These are phyloP conservation scores for Emmonsiellopsis sp. DNA, from an alignment of 2,329 filamentous ascomycete genomes.

Conservation along the genomic window DNA sequence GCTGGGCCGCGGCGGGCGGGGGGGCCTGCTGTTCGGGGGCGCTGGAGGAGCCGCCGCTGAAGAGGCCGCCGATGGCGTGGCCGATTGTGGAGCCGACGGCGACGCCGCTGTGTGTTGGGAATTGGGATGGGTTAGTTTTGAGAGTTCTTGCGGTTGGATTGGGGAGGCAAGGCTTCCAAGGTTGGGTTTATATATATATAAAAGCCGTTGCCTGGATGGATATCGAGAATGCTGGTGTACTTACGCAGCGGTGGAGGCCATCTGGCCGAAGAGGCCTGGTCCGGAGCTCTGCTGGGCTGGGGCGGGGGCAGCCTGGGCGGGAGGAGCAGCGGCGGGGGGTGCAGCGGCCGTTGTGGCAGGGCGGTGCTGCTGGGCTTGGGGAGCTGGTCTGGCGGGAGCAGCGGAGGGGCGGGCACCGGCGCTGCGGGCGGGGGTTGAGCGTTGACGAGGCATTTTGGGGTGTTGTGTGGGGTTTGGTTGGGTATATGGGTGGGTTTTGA, in stretches of 20 bases:
- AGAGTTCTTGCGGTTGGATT: neutral
- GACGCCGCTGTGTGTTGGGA: conserved; percentile 61
- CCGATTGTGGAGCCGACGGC: conserved; percentile 92
- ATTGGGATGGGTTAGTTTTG: conserved; percentile 18
- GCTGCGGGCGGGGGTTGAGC: conserved; percentile 46
- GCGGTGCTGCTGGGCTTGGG: conserved; percentile 51
- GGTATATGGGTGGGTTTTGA: neutral
- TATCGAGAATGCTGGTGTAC: conserved; percentile 31
- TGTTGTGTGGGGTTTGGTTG: conserved; percentile 9
- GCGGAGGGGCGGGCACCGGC: conserved; percentile 58
- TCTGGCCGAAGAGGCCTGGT: conserved; percentile 86
- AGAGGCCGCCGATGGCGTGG: conserved; percentile 85
- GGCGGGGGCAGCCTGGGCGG: conserved; percentile 36
- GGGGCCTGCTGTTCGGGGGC: conserved; percentile 44
- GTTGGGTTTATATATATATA: too few species aligned
- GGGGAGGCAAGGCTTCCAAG: too few species aligned
- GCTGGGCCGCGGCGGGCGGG: conserved; percentile 46
- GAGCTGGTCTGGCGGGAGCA: conserved; percentile 48
- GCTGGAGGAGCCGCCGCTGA: conserved; percentile 60
- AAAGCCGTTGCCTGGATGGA: too few species aligned
- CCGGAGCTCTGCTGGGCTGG: conserved; percentile 49
- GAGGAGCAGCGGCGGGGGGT: conserved; percentile 37
- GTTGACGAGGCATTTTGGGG: conserved; percentile 66
- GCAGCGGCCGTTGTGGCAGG: conserved; percentile 62
- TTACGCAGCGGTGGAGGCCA: conserved; percentile 96